phyloP scores from a whole-genome alignment of 208 protist genomes.

The Tritrichomonas musculus region DNA sequence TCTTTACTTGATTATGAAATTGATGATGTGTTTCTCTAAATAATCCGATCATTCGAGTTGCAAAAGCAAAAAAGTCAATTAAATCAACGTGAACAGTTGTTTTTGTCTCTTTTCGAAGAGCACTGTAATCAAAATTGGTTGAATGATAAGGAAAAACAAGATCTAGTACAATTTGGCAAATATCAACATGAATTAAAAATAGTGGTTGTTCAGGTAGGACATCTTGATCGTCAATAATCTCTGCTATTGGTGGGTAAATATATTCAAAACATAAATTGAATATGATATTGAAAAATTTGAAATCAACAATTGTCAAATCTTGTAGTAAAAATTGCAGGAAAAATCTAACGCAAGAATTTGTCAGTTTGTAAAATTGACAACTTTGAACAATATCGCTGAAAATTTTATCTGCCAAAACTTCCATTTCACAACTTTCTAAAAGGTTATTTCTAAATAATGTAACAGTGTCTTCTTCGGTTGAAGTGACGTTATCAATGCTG shows the following conservation, averaged over 20 bases:
- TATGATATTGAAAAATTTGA: not conserved
- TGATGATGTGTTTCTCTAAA: not conserved
- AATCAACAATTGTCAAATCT: slow-evolving; percentile 25
- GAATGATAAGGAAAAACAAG: not conserved
- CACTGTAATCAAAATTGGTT: not conserved
- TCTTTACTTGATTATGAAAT: not conserved
- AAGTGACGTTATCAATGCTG: not conserved
- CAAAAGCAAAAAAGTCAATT: not conserved
- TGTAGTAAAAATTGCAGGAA: not conserved
- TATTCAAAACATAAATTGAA: slow-evolving; percentile 25
- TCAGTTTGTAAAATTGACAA: not conserved
- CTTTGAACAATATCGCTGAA: not conserved
- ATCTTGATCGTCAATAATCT: not conserved
- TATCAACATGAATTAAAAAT: slow-evolving; percentile 2
- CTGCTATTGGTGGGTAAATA: not conserved
- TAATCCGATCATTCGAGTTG: not conserved
- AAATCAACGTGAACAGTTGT: not conserved
- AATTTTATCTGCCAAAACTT: not conserved
- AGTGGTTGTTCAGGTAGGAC: not conserved
- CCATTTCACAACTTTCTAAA: not conserved
- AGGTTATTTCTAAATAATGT: not conserved
- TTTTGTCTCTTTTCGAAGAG: not conserved
- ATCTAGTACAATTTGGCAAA: not conserved
- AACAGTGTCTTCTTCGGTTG: not conserved
- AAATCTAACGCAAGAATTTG: not conserved